Base-by-base conservation (phyloP, 257 asterid genomes). In the Solanum virginianum region DNA sequence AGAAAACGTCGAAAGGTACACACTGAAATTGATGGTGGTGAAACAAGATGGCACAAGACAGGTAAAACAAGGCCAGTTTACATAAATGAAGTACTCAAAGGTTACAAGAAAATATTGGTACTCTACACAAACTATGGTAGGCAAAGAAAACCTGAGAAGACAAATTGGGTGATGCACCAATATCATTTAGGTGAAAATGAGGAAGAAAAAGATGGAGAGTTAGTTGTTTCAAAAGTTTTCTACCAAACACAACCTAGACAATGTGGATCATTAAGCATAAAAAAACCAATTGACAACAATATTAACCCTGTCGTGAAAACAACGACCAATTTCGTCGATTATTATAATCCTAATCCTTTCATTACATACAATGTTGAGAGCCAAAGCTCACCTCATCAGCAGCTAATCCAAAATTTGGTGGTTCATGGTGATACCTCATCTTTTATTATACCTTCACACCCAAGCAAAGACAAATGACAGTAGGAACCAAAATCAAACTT, bases 131-230 rank as follows among this genome's bases (percentile, higher is more conserved):
- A 95, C 90, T 94, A 94, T 86, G 99, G 99, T 10, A 86, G 98
- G 49, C 98, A 93, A 87, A 83, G 92, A 57, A 95, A 95, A 82
- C 99, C 98, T 1, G 98, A 95, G 85, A 95, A 95, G 85, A 95
- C 98, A 0, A 95, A 92, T 11, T 95, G 99, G 99, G 97, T 95
- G 1, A 94, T 95, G 99, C 99, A 95, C 81, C 99, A 95, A 36
- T 95, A 95, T 89, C 99, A 95, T 84, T 56, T 95, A 2, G 99
- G 99, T 51, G 87, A 86, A 81, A 92, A 92, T 84, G 97, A 95
- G 43, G 98, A 95, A 84, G 99, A 95, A 87, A 95, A 90, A 65
- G 98, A 95, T 68, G 99, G 99, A 17, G 98, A 95, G 26, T 79
- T 95, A 86, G 99, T 94, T 32, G 90, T 93, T n/a, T 95, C 99